Evolutionary conservation across 2,329 filamentous ascomycete species (phyloP).

Genomic region (Hymenoscyphus fraxineus): DNA sequence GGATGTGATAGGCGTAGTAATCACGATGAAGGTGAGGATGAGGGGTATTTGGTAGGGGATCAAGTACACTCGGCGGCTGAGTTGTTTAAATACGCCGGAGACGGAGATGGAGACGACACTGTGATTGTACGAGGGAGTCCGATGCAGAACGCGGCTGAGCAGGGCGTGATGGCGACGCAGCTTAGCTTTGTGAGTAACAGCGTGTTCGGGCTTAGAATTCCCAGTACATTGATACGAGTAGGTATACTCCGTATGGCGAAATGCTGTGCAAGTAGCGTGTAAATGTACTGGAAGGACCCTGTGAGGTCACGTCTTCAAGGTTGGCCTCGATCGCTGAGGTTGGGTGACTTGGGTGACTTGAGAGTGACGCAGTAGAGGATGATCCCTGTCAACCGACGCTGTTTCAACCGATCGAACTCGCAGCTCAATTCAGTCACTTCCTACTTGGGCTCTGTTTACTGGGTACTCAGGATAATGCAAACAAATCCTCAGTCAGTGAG

Average conservation of each 20-base stretch:
- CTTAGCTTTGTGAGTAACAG: neutral
- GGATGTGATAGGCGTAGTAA: neutral
- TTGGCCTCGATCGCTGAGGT: neutral
- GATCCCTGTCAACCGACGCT: neutral
- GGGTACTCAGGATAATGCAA: neutral
- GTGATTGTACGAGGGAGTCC: neutral
- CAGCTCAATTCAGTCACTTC: too few relatives aligned
- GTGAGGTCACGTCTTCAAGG: neutral
- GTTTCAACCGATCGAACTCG: neutral
- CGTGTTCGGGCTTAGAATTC: neutral
- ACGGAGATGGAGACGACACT: neutral
- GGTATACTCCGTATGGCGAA: too few relatives aligned
- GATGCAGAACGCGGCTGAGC: neutral
- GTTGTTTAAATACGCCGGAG: neutral
- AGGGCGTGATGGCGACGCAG: neutral
- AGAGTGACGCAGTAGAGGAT: neutral
- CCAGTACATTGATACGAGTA: neutral
- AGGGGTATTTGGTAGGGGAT: neutral
- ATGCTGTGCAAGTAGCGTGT: neutral
- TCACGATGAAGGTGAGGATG: neutral
- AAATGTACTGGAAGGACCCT: neutral
- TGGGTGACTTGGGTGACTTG: neutral
- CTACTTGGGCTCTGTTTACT: neutral
- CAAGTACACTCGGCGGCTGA: neutral
- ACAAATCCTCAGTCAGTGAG: neutral